Conservation (phyloP, 2,329 filamentous ascomycete species). For the Nemania abortiva region DNA sequence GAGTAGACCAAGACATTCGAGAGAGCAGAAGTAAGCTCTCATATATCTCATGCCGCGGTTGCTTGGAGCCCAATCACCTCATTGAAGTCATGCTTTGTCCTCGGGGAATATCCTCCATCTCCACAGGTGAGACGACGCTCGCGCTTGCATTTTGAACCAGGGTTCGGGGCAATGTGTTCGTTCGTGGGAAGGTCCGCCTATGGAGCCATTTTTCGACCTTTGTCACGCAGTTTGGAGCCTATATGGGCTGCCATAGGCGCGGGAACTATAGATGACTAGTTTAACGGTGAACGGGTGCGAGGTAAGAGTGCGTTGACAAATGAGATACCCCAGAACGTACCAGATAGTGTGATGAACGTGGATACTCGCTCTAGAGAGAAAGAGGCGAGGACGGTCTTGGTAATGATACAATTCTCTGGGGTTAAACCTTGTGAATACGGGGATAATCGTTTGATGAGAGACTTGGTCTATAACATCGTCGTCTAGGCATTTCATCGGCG, state of each 20-base stretch:
- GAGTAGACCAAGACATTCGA: slow-evolving; percentile 16
- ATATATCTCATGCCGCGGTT: slow-evolving; percentile 43
- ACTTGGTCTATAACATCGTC: slow-evolving; percentile 8
- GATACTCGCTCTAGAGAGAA: neutral
- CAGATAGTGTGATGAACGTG: neutral
- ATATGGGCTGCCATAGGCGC: slow-evolving; percentile 36
- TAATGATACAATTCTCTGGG: slow-evolving; percentile 8
- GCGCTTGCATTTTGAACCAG: slow-evolving; percentile 3
- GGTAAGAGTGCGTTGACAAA: slow-evolving; percentile 18
- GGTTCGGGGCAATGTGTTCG: slow-evolving; percentile 21
- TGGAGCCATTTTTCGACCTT: slow-evolving; percentile 17
- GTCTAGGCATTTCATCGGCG: neutral
- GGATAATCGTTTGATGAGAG: slow-evolving; percentile 12
- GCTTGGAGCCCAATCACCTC: slow-evolving; percentile 39
- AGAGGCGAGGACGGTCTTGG: slow-evolving; percentile 10
- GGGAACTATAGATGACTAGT: slow-evolving; percentile 26
- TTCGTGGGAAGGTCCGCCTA: slow-evolving; percentile 1
- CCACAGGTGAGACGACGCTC: slow-evolving; percentile 7
- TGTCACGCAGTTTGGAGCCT: slow-evolving; percentile 6
- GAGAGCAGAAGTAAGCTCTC: slow-evolving; percentile 39
- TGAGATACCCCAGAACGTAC: slow-evolving; percentile 14
- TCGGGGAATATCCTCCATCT: slow-evolving; percentile 24
- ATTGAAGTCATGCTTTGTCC: neutral
- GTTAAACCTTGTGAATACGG: slow-evolving; percentile 21
- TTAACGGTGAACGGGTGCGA: neutral